Base-by-base conservation (phyloP, 1,139 yeast genomes). In the Yamadazyma siamensis region DNA sequence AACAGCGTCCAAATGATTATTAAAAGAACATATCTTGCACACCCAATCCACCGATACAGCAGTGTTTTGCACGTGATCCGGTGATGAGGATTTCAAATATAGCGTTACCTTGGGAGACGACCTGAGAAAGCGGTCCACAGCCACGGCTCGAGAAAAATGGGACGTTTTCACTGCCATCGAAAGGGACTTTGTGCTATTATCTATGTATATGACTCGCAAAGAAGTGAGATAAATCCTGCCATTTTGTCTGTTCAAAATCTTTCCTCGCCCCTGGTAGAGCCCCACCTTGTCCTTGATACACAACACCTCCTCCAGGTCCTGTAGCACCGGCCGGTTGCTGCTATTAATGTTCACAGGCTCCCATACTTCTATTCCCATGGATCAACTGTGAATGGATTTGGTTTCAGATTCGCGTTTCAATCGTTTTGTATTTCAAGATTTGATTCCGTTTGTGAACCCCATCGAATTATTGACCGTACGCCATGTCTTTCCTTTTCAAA, bases 401-500 rank as follows among this genome's bases (percentile, higher is more conserved):
- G 6, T 21, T 12, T 23, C n/a, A 12, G 25, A 6, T 13, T 13
- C 26, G 15, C n/a, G n/a, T n/a, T n/a, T n/a, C n/a, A n/a, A n/a
- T n/a, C n/a, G n/a, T n/a, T n/a, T n/a, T n/a, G n/a, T n/a, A n/a
- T n/a, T n/a, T n/a, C n/a, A n/a, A n/a, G n/a, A n/a, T n/a, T n/a
- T n/a, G n/a, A n/a, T n/a, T n/a, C n/a, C n/a, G n/a, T n/a, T n/a
- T n/a, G n/a, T n/a, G n/a, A n/a, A n/a, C 20, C 7, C 20, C 20
- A 18, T 10, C 20, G 10, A 18, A 7, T 18, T 10, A 18, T 8
- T 18, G 7, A 18, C 7, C 20, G 9, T 18, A 18, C 20, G 13
- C 23, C 9, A 87, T 89, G 96, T 84, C 96, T 13, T 89, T 89
- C 50, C 66, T 91, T 48, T 89, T 91, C 70, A 84, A 87, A 46